phyloP scores from a whole-genome alignment of 78 protist species.

The Polysphondylium violaceum region DNA sequence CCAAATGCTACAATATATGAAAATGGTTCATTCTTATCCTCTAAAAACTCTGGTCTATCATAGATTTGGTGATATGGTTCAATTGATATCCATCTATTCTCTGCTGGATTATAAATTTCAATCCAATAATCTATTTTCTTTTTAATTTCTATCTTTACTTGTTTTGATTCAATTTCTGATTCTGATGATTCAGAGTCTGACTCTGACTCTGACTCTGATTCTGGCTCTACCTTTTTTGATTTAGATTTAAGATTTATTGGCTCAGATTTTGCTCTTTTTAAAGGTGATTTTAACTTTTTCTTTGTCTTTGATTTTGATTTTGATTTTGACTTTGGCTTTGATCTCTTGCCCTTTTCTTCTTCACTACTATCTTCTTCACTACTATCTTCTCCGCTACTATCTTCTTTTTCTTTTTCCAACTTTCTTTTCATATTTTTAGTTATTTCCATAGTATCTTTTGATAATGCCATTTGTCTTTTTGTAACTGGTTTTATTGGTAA shows the following conservation, averaged over 20 bases:
- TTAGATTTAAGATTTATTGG: neutral
- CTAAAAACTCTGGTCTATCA: constrained; percentile 18
- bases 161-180: neutral
- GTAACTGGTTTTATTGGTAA: constrained; percentile 7
- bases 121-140: constrained; percentile 32
- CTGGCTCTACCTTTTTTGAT: neutral
- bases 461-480: constrained; percentile 15
- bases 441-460: neutral
- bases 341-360: constrained; percentile 5
- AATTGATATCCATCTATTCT: constrained; percentile 33
- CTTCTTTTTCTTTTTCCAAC: neutral
- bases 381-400: neutral
- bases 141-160: neutral
- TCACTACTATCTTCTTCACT: neutral
- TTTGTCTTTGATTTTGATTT: neutral
- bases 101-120: constrained; percentile 13
- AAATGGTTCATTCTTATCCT: constrained; percentile 25
- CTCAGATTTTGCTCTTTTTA: constrained; percentile 16
- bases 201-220: neutral
- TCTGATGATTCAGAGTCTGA: neutral
- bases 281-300: neutral
- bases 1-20: constrained; percentile 19
- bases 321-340: too few species aligned
- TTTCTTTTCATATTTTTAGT: neutral
- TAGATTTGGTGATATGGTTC: constrained; percentile 13